These are phyloP conservation scores for Nitzschia sp. DNA, from an alignment of 108 stramenopile species.

Conservation along the genomic window DNA sequence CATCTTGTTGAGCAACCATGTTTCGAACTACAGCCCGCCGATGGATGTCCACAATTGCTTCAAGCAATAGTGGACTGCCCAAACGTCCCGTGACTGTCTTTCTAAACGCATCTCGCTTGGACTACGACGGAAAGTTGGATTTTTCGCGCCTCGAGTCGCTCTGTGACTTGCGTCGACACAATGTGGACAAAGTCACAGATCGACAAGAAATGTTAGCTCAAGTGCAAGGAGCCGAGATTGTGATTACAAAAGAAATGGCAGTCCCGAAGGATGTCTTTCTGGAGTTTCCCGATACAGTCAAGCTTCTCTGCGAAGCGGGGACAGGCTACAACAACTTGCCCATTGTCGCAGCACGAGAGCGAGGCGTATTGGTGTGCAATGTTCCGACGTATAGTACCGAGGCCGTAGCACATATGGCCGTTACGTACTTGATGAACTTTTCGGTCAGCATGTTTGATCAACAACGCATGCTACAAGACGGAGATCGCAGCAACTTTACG, in stretches of 20 bases:
- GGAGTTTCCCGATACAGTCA: conserved; percentile 65
- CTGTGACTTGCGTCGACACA: conserved; percentile 50
- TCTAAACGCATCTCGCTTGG: conserved; percentile 67
- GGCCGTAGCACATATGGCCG: conserved; percentile 86
- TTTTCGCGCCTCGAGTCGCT: conserved; percentile 51
- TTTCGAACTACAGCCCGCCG: not conserved
- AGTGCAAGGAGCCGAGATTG: conserved; percentile 71
- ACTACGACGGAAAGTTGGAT: conserved; percentile 73
- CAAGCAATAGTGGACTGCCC: not conserved
- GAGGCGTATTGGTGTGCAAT: conserved; percentile 66
- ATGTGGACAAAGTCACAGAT: conserved; percentile 60
- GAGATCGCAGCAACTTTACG: conserved; percentile 69
- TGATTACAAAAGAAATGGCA: conserved; percentile 87
- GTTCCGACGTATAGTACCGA: conserved; percentile 87
- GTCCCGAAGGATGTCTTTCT: conserved; percentile 49
- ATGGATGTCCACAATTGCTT: not conserved
- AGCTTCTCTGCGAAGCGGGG: conserved; percentile 83
- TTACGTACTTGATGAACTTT: conserved; percentile 87
- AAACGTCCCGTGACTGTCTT: conserved; percentile 55
- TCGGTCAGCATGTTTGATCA: conserved; percentile 80
- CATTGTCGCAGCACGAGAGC: conserved; percentile 39
- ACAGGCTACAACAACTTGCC: conserved; percentile 93
- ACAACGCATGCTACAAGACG: conserved; percentile 59
- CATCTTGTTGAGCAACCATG: too few relatives aligned
- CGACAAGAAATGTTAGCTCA: conserved; percentile 62